Percentiles rank a stretch among this genome's conserved stretches.
Conservation (phyloP, 2,329 filamentous ascomycete species). For the Arthrobotrys pseudoclavata region DNA sequence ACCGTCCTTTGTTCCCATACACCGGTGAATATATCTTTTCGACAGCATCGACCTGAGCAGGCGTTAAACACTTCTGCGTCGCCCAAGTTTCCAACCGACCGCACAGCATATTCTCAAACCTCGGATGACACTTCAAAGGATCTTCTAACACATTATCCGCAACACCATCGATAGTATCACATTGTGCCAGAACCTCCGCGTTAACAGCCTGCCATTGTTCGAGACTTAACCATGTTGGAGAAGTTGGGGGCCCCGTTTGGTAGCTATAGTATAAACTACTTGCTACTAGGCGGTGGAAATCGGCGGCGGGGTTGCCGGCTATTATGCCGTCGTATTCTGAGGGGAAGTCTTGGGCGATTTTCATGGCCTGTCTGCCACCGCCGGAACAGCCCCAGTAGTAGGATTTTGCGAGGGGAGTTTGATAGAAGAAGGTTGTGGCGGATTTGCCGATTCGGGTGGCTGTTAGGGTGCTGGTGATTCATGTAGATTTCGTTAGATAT, state of each 20-base stretch:
- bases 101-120: slow-evolving; percentile 65
- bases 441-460: slow-evolving; percentile 34
- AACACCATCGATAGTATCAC: slow-evolving; percentile 69
- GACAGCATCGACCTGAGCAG: slow-evolving; percentile 64
- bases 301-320: slow-evolving; percentile 67
- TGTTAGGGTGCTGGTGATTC: slow-evolving; percentile 9
- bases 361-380: slow-evolving; percentile 69
- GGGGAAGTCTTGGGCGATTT: slow-evolving; percentile 68
- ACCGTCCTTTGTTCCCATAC: slow-evolving; percentile 64
- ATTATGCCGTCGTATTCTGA: slow-evolving; percentile 70
- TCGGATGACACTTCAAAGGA: slow-evolving; percentile 65
- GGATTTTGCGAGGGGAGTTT: slow-evolving; percentile 65
- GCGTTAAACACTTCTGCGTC: slow-evolving; percentile 63
- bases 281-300: slow-evolving; percentile 67
- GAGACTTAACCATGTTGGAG: slow-evolving; percentile 60
- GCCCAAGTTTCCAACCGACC: slow-evolving; percentile 24
- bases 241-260: slow-evolving; percentile 62
- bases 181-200: slow-evolving; percentile 68
- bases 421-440: slow-evolving; percentile 51
- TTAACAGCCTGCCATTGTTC: slow-evolving; percentile 65
- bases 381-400: slow-evolving; percentile 70
- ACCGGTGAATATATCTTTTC: slow-evolving; percentile 65
- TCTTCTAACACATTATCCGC: slow-evolving; percentile 68
- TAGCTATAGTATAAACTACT: slow-evolving; percentile 1
- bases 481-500: background rate